These are phyloP conservation scores for Styphnolobium japonicum DNA, from an alignment of 306 rosid species.

Conservation along the genomic window DNA sequence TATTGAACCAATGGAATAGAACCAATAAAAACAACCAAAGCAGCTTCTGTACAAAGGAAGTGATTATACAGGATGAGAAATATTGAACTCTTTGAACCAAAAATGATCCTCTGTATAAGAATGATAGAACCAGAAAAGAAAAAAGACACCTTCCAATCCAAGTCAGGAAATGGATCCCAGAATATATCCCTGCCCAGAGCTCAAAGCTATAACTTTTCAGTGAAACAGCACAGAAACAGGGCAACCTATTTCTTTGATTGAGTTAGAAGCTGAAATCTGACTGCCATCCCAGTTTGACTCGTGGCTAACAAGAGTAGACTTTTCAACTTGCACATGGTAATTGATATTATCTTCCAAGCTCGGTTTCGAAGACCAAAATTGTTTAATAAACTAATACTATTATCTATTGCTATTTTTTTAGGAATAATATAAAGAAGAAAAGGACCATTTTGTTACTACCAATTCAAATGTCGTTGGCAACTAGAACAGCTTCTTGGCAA, in stretches of 20 bases:
- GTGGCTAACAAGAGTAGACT: slow-evolving; percentile 33
- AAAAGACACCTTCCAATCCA: neutral
- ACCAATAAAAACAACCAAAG: neutral
- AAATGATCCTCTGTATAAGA: neutral
- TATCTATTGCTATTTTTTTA: too few species aligned
- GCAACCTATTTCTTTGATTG: slow-evolving; percentile 4
- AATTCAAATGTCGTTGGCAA: neutral
- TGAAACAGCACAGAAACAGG: neutral
- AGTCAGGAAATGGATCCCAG: neutral
- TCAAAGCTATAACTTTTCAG: slow-evolving; percentile 24
- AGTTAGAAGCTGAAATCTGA: slow-evolving; percentile 16
- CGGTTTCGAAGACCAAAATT: too few species aligned
- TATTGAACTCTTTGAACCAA: neutral
- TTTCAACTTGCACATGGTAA: slow-evolving; percentile 32
- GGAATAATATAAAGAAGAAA: too few species aligned
- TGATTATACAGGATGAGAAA: neutral
- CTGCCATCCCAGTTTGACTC: slow-evolving; percentile 46
- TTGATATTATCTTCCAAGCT: neutral
- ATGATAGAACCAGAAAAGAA: slow-evolving; percentile 25
- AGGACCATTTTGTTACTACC: neutral
- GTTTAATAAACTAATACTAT: too few species aligned
- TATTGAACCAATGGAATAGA: neutral
- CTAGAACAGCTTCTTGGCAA: neutral
- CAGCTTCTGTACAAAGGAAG: neutral
- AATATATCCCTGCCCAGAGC: neutral